These are phyloP conservation scores for Paramecium primaurelia DNA, from an alignment of 73 alveolate species.

Conservation along the genomic window DNA sequence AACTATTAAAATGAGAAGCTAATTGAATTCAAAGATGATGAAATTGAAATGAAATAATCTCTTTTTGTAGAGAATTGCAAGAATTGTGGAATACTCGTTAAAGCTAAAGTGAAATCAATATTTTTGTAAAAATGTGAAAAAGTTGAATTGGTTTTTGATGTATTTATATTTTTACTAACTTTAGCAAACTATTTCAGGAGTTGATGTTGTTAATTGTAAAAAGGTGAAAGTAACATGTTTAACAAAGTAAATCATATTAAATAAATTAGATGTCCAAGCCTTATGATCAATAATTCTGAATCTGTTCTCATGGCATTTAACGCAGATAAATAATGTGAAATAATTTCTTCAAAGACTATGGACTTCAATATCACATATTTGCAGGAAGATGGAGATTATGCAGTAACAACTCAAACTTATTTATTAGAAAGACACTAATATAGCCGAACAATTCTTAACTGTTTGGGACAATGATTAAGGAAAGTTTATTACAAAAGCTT, in stretches of 20 bases:
- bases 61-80: not conserved
- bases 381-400: conserved; percentile 24
- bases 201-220: not conserved
- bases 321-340: not conserved
- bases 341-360: conserved; percentile 43
- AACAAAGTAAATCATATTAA: not conserved
- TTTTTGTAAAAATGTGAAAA: conserved; percentile 5
- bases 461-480: not conserved
- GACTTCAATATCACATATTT: conserved; percentile 12
- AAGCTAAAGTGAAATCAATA: conserved; percentile 7
- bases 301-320: not conserved
- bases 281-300: conserved; percentile 6
- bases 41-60: conserved; percentile 42
- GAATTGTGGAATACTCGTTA: not conserved
- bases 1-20: not conserved
- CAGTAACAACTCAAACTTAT: not conserved
- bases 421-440: conserved; percentile 2
- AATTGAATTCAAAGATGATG: conserved; percentile 46
- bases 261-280: conserved; percentile 19
- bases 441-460: not conserved
- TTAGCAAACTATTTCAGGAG: conserved; percentile 8
- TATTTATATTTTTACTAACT: not conserved
- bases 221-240: not conserved
- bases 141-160: conserved; percentile 10
- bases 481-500: conserved; percentile 1